These are phyloP conservation scores for Populus davidiana DNA, from an alignment of 345 rosid species.

Conservation along the genomic window DNA sequence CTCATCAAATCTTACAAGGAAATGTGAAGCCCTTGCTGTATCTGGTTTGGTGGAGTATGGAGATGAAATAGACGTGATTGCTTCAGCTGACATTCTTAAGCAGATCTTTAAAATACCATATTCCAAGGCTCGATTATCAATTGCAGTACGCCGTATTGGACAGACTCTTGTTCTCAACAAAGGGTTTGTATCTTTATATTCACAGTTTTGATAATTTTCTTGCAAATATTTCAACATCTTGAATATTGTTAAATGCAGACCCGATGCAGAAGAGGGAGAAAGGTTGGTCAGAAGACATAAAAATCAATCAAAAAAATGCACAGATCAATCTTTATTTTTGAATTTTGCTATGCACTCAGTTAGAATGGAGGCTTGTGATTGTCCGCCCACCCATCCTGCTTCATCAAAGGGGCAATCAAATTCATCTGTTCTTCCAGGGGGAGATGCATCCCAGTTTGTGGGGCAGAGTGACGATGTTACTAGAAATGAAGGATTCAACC, in stretches of 20 bases:
- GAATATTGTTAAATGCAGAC: constrained; percentile 43
- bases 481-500: constrained; percentile 39
- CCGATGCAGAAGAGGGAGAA: constrained; percentile 93
- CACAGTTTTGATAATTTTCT: not conserved
- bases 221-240: constrained; percentile 9
- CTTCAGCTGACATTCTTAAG: constrained; percentile 83
- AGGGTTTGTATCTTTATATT: constrained; percentile 50
- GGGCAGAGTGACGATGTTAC: constrained; percentile 42
- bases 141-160: constrained; percentile 89
- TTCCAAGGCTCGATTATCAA: constrained; percentile 83
- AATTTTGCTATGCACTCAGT: constrained; percentile 99
- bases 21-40: constrained; percentile 93
- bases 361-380: constrained; percentile 97
- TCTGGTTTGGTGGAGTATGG: constrained; percentile 91
- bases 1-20: constrained; percentile 61
- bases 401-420: constrained; percentile 44
- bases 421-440: constrained; percentile 60
- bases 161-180: constrained; percentile 82
- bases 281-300: constrained; percentile 69
- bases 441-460: constrained; percentile 38
- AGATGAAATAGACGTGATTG: constrained; percentile 91
- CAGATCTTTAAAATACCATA: constrained; percentile 96
- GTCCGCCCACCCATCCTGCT: constrained; percentile 64
- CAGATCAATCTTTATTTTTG: constrained; percentile 77
- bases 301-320: constrained; percentile 66